Evolutionary conservation across 371 early-diverging fungal species (phyloP).

Genomic region (Amoeboradix gromovi): DNA sequence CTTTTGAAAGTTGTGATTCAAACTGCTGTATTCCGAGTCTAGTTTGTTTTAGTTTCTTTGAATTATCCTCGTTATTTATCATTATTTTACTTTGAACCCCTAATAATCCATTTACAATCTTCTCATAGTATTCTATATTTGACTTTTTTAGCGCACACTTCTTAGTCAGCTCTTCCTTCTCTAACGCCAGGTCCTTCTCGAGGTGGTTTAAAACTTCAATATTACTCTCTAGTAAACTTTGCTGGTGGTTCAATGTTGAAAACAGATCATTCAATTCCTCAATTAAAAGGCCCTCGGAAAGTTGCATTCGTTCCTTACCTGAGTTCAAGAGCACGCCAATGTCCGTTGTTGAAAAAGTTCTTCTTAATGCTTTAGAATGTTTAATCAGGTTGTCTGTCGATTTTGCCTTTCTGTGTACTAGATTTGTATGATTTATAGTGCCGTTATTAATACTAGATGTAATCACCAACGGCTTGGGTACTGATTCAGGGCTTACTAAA

Average conservation of each 20-base stretch:
- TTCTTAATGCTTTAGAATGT: neutral
- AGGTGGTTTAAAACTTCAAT: neutral
- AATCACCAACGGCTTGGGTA: neutral
- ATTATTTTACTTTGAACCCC: neutral
- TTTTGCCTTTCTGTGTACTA: neutral
- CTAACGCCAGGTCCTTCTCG: neutral
- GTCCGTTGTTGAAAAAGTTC: neutral
- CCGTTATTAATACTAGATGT: neutral
- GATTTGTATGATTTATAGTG: neutral
- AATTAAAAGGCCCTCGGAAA: neutral
- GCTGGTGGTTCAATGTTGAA: neutral
- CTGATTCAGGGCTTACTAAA: neutral
- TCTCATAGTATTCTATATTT: neutral
- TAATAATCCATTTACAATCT: neutral
- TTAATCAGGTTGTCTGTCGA: neutral
- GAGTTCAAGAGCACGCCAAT: neutral
- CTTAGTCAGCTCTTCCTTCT: neutral
- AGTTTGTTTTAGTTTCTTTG: neutral
- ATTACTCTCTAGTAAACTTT: neutral
- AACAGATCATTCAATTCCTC: neutral
- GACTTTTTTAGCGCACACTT: neutral
- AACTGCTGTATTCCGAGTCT: neutral
- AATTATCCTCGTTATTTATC: neutral
- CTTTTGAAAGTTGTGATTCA: neutral
- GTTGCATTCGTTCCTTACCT: neutral